These are phyloP conservation scores for Salix purpurea DNA, from an alignment of 345 rosid genomes.

Conservation along the genomic window DNA sequence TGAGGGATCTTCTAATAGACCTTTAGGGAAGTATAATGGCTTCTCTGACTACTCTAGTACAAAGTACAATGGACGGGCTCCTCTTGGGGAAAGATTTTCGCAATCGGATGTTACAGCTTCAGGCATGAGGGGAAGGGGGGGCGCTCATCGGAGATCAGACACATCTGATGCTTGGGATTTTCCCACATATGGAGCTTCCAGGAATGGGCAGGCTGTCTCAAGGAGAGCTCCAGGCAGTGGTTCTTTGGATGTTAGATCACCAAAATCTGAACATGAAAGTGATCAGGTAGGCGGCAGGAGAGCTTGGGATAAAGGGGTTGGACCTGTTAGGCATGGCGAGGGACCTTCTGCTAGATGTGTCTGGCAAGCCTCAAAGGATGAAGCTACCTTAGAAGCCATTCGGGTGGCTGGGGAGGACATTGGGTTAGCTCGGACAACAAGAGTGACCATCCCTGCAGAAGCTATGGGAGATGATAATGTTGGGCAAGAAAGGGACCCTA, in stretches of 20 bases:
- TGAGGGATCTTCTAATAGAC: conserved; percentile 58
- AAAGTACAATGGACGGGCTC: conserved; percentile 59
- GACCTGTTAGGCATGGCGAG: conserved; percentile 77
- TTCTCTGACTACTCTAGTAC: conserved; percentile 57
- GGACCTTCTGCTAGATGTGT: conserved; percentile 99
- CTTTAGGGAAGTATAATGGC: conserved; percentile 64
- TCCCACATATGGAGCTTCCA: conserved; percentile 59
- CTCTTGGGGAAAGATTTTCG: conserved; percentile 68
- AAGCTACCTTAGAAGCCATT: conserved; percentile 98
- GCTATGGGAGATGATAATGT: conserved; percentile 71
- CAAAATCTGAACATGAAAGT: conserved; percentile 66
- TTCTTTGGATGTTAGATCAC: conserved; percentile 48
- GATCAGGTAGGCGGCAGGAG: conserved; percentile 73
- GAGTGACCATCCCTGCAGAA: conserved; percentile 76
- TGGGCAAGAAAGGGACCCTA: conserved; percentile 66
- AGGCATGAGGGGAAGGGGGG: conserved; percentile 72
- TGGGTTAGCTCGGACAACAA: conserved; percentile 51
- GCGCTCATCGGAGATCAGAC: conserved; percentile 69
- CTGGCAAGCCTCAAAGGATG: conserved; percentile 99
- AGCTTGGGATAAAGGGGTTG: conserved; percentile 78
- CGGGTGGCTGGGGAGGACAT: conserved; percentile 96
- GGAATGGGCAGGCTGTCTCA: conserved; percentile 59
- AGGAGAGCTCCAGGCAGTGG: conserved; percentile 59
- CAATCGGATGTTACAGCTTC: conserved; percentile 63
- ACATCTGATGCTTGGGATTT: conserved; percentile 68